These are phyloP conservation scores for Takashimella koratensis DNA, from an alignment of 1,284 basidiomycete genomes.

Conservation along the genomic window DNA sequence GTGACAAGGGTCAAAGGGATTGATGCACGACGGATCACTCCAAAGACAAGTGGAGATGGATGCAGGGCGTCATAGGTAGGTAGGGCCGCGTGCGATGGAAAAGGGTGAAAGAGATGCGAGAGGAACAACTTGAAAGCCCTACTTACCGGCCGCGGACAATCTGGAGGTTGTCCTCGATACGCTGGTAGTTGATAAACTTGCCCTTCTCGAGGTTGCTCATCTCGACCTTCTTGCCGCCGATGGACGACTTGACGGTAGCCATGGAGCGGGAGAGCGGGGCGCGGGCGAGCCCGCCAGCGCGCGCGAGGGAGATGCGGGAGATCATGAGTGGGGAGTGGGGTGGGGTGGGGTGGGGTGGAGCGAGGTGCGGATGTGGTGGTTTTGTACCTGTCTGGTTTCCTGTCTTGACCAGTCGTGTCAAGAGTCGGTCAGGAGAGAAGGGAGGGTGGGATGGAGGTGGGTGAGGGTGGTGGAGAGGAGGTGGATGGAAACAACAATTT, in stretches of 20 bases:
- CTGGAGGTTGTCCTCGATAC: slow-evolving; percentile 90
- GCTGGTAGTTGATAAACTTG: slow-evolving; percentile 92
- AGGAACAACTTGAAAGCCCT: not conserved
- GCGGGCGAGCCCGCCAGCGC: slow-evolving; percentile 13
- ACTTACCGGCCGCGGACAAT: slow-evolving; percentile 74
- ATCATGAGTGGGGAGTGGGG: slow-evolving; percentile 22
- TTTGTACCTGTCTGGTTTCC: not conserved
- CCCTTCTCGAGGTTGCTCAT: slow-evolving; percentile 82
- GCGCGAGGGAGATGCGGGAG: slow-evolving; percentile 23
- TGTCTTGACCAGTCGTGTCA: not conserved
- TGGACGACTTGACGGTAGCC: slow-evolving; percentile 49
- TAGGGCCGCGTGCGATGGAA: too few species aligned
- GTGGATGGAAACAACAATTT: not conserved
- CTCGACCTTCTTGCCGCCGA: slow-evolving; percentile 86
- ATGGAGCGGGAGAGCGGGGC: slow-evolving; percentile 35
- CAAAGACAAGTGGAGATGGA: not conserved
- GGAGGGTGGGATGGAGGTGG: not conserved
- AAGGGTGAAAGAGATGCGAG: too few species aligned
- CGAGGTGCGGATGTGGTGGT: not conserved
- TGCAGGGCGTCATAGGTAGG: too few species aligned
- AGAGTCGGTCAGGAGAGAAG: slow-evolving; percentile 1
- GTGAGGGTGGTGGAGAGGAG: not conserved
- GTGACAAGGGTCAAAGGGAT: not conserved
- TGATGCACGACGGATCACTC: not conserved
- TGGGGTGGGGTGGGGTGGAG: slow-evolving; percentile 1